Evolutionary conservation across 129 eudicot genomes (phyloP), one percentile per base, ranked within the genome.

Genomic region (Solidago caesia): DNA sequence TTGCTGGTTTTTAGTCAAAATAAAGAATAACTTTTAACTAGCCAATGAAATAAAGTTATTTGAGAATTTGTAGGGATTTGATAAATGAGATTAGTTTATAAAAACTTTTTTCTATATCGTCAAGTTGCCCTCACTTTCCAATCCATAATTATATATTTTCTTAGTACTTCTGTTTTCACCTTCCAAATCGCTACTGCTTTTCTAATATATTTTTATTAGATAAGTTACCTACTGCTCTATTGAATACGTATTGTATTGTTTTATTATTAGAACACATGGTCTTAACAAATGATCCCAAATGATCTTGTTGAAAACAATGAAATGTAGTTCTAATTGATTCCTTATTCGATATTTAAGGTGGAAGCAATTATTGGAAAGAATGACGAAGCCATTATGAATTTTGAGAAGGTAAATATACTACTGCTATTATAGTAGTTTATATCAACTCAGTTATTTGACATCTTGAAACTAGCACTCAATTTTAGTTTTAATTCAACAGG

Each of bases 281-380:
- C 39, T 33, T 33, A 33, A 33, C 39, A 33, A 33, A 33, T 0
- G 1, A 0, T 33, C 39, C 39, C 39, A 33, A 33, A 33, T 33
- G 3, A 33, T 33, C 39, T 33, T 33, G 39, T 33, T 33, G 39
- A 33, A 33, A 33, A 8, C 9, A 1, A 8, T n/a, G n/a, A 15
- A n/a, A 21, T 44, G 1, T 44, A 42, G 42, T 74, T 33, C 14
- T 71, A 72, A 79, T 66, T 71, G 51, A 66, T 62, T 79, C 33
- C 64, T 70, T 80, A 67, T 74, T 74, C 80, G 78, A 70, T 60
- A 14, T 75, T 67, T 43, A 82, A 93, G 98, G 98, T 85, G 81
- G 96, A 93, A 82, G 98, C 97, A 63, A 81, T 90, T 58, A 84
- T 73, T 70, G 98, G 98, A 21, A 93, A 93, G 82, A 86, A 68